Evolutionary conservation across 805 yeast species (phyloP).

Genomic region (Sugiyamaella smithiae): DNA sequence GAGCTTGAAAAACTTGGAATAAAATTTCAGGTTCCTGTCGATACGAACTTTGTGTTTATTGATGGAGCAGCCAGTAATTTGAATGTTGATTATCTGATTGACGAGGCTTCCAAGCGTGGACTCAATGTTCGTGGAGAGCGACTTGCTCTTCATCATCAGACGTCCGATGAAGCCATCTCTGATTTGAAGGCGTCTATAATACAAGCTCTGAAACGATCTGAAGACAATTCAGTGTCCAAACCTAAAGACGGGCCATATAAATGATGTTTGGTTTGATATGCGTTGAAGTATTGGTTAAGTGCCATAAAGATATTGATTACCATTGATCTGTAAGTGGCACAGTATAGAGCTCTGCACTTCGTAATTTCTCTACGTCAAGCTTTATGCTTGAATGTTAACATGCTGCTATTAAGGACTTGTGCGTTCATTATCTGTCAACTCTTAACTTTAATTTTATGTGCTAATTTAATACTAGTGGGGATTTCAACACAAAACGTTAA

Average conservation of each 20-base stretch:
- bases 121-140: slow-evolving; percentile 70
- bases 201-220: slow-evolving; percentile 9
- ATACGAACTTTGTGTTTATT: slow-evolving; percentile 82
- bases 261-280: too few relatives aligned
- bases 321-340: too few relatives aligned
- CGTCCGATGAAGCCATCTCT: slow-evolving; percentile 52
- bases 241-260: background rate
- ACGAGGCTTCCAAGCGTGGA: slow-evolving; percentile 55
- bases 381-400: too few relatives aligned
- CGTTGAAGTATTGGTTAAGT: too few relatives aligned
- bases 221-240: background rate
- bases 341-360: too few relatives aligned
- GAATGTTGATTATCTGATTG: slow-evolving; percentile 53
- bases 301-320: too few relatives aligned
- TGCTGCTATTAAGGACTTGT: too few relatives aligned
- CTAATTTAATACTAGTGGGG: too few relatives aligned
- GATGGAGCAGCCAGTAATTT: slow-evolving; percentile 59
- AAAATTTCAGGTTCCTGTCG: slow-evolving; percentile 66
- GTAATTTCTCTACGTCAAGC: too few relatives aligned
- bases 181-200: slow-evolving; percentile 16
- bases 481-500: too few relatives aligned
- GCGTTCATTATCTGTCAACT: too few relatives aligned
- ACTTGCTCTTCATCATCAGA: slow-evolving; percentile 77
- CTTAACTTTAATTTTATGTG: too few relatives aligned
- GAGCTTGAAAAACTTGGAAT: slow-evolving; percentile 42